These are phyloP conservation scores for Xylaria flabelliformis DNA, from an alignment of 495 filamentous ascomycete genomes.

Conservation along the genomic window DNA sequence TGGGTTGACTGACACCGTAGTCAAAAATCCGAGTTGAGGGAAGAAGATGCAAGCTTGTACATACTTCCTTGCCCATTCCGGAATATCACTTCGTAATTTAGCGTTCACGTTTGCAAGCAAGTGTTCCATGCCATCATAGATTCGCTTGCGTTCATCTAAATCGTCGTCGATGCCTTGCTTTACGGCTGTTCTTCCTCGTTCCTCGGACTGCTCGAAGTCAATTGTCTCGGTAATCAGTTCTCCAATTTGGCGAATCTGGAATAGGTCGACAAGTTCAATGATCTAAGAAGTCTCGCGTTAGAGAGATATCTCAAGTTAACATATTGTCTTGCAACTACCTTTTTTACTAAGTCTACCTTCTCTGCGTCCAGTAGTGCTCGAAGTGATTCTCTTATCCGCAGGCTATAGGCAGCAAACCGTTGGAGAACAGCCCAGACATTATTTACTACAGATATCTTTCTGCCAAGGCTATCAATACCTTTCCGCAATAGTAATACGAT, in stretches of 20 bases:
- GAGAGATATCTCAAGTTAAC: not conserved
- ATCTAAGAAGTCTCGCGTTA: slow-evolving; percentile 35
- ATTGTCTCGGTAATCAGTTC: slow-evolving; percentile 75
- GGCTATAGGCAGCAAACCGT: slow-evolving; percentile 57
- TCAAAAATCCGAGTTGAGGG: slow-evolving; percentile 89
- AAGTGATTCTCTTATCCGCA: slow-evolving; percentile 72
- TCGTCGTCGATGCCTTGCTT: slow-evolving; percentile 73
- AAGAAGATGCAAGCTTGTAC: slow-evolving; percentile 78
- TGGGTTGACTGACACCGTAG: slow-evolving; percentile 71
- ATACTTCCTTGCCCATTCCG: slow-evolving; percentile 60
- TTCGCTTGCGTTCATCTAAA: slow-evolving; percentile 78
- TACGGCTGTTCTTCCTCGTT: slow-evolving; percentile 76
- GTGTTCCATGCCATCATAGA: slow-evolving; percentile 76
- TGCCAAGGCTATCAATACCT: slow-evolving; percentile 70
- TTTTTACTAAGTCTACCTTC: slow-evolving; percentile 60
- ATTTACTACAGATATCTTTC: slow-evolving; percentile 62
- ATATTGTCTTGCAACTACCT: slow-evolving; percentile 49
- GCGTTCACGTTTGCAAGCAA: slow-evolving; percentile 72
- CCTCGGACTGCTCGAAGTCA: slow-evolving; percentile 80
- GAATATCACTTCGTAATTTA: slow-evolving; percentile 66
- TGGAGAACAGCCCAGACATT: slow-evolving; percentile 75
- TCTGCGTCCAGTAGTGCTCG: slow-evolving; percentile 65
- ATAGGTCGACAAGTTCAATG: slow-evolving; percentile 53
- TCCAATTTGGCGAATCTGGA: slow-evolving; percentile 67
- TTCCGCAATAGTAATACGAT: slow-evolving; percentile 75